A percentile compares a stretch with the other conserved stretches of the same genome.
phyloP scores from a whole-genome alignment of 495 filamentous ascomycete genomes.

The Penicillium daleae region DNA sequence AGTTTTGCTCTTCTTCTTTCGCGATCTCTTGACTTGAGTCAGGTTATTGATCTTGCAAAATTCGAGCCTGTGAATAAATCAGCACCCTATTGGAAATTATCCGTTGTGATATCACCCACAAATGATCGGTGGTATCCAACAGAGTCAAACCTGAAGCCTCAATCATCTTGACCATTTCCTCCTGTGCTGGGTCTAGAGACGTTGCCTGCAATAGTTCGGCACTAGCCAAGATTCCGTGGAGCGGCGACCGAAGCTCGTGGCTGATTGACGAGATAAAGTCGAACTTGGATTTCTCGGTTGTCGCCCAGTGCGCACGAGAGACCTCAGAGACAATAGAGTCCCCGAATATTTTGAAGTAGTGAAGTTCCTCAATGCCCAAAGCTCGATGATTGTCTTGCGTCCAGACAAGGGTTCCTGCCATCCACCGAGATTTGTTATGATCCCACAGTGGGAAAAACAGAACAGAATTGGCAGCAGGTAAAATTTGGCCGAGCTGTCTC shows the following conservation, averaged over 20 bases:
- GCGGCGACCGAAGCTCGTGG: slow-evolving; percentile 72
- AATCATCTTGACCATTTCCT: slow-evolving; percentile 64
- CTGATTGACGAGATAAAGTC: slow-evolving; percentile 74
- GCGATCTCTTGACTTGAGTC: slow-evolving; percentile 13
- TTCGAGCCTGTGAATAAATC: slow-evolving; percentile 43
- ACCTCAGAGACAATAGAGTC: slow-evolving; percentile 65
- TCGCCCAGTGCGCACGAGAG: slow-evolving; percentile 52
- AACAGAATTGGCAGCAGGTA: slow-evolving; percentile 58
- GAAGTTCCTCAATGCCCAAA: slow-evolving; percentile 50
- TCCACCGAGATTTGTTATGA: slow-evolving; percentile 63
- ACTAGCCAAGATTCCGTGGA: slow-evolving; percentile 70
- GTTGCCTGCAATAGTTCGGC: slow-evolving; percentile 66
- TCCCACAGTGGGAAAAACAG: slow-evolving; percentile 67
- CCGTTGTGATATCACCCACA: slow-evolving; percentile 24
- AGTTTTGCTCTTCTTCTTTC: background rate
- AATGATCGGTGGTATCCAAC: slow-evolving; percentile 71
- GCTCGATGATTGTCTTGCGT: slow-evolving; percentile 49
- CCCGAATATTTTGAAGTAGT: slow-evolving; percentile 60
- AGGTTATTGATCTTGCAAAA: slow-evolving; percentile 60
- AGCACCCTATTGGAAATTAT: background rate
- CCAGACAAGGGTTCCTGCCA: slow-evolving; percentile 63
- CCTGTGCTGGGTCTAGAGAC: slow-evolving; percentile 52
- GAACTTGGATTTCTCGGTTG: slow-evolving; percentile 61
- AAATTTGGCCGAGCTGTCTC: slow-evolving; percentile 18
- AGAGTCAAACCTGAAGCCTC: slow-evolving; percentile 67